These are phyloP conservation scores for Triticum turgidum DNA, from an alignment of 176 grass and related monocot genomes.

Conservation along the genomic window DNA sequence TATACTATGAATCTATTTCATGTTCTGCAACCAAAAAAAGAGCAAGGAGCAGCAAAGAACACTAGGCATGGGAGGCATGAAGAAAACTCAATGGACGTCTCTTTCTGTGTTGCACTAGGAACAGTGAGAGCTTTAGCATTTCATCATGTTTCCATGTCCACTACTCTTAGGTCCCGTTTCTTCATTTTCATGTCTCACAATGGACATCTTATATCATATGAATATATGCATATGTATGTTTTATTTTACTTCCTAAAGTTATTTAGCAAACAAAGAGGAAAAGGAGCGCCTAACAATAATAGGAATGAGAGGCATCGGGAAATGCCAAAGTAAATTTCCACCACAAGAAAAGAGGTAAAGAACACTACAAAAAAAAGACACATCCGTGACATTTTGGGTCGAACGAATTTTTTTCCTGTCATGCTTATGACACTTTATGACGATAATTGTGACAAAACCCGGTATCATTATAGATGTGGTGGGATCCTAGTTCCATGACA, in stretches of 20 bases:
- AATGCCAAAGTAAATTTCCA: too few relatives aligned
- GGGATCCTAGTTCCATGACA: too few relatives aligned
- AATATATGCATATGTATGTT: not conserved
- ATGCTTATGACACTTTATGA: too few relatives aligned
- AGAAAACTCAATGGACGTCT: not conserved
- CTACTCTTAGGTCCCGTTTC: not conserved
- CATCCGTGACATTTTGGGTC: too few relatives aligned
- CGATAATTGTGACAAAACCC: too few relatives aligned
- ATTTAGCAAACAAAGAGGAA: not conserved
- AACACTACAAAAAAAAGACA: too few relatives aligned
- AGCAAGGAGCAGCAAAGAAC: slow-evolving; percentile 9
- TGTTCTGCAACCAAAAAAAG: too few relatives aligned
- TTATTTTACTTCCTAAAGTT: not conserved
- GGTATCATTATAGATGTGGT: too few relatives aligned
- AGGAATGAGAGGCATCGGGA: too few relatives aligned
- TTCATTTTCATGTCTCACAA: not conserved
- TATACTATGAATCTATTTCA: too few relatives aligned
- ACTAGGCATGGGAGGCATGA: slow-evolving; percentile 23
- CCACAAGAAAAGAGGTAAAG: too few relatives aligned
- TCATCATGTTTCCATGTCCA: not conserved
- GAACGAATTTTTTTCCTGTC: too few relatives aligned
- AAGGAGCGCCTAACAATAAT: not conserved
- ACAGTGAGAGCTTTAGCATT: not conserved
- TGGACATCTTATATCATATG: not conserved
- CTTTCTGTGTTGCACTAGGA: not conserved